These are phyloP conservation scores for Ananas comosus DNA, from an alignment of 176 grass and related monocot species.

Conservation along the genomic window DNA sequence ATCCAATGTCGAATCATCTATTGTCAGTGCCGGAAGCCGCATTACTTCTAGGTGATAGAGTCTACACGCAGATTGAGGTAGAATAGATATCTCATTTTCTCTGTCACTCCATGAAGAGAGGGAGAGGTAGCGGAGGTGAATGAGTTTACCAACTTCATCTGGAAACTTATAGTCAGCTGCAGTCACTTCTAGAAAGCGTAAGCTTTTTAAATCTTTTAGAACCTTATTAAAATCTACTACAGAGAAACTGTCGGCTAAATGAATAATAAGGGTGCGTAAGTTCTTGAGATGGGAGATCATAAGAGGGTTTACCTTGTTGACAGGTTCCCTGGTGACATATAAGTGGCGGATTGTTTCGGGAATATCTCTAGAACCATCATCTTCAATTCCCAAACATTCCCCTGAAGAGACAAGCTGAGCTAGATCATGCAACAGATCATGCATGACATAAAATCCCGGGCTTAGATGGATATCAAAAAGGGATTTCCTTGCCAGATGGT, in stretches of 20 bases:
- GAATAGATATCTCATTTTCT: slow-evolving; percentile 1
- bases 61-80: too few relatives aligned
- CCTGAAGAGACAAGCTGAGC: too few relatives aligned
- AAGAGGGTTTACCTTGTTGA: too few relatives aligned
- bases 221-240: slow-evolving; percentile 14
- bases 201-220: slow-evolving; percentile 13
- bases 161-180: slow-evolving; percentile 10
- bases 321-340: too few relatives aligned
- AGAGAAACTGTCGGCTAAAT: not conserved
- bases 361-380: too few relatives aligned
- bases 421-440: too few relatives aligned
- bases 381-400: too few relatives aligned
- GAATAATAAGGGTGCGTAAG: slow-evolving; percentile 31
- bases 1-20: not conserved
- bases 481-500: slow-evolving; percentile 7
- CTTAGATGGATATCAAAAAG: slow-evolving; percentile 7
- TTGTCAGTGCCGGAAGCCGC: too few relatives aligned
- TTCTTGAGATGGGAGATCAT: slow-evolving; percentile 20
- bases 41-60: too few relatives aligned
- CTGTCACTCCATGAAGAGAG: not conserved
- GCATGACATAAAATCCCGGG: too few relatives aligned
- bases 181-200: slow-evolving; percentile 9
- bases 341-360: too few relatives aligned
- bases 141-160: slow-evolving; percentile 17
- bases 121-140: slow-evolving; percentile 31